Conservation (phyloP, 441 rosid species). For the Codiaeum variegatum region DNA sequence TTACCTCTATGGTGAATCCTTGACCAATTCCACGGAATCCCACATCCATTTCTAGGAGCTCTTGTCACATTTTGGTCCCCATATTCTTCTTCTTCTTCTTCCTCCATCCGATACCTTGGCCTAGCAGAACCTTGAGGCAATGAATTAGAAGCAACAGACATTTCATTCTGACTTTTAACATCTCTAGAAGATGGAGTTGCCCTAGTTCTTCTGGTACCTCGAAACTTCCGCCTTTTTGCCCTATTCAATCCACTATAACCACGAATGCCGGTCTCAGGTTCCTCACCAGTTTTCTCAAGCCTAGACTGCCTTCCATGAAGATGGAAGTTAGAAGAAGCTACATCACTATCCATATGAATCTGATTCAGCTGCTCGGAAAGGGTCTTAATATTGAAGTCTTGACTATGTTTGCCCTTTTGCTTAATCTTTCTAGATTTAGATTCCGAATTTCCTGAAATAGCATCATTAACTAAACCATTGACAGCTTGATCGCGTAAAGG, state of each 20-base stretch:
- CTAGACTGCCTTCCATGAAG: constrained; percentile 35
- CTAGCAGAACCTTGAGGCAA: constrained; percentile 48
- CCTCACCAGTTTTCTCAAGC: constrained; percentile 34
- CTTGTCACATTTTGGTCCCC: constrained; percentile 53
- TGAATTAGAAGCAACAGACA: constrained; percentile 93
- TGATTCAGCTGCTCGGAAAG: constrained; percentile 69
- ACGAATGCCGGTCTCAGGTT: constrained; percentile 33
- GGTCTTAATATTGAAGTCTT: constrained; percentile 51
- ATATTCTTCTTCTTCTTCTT: constrained; percentile 52
- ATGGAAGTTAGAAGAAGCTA: constrained; percentile 69
- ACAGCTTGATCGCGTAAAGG: constrained; percentile 33
- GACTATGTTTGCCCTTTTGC: constrained; percentile 54
- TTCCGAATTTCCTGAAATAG: constrained; percentile 43
- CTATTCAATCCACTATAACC: constrained; percentile 47
- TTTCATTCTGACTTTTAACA: constrained; percentile 62
- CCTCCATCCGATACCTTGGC: constrained; percentile 42
- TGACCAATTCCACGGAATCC: constrained; percentile 98
- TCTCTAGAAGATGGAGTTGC: constrained; percentile 41
- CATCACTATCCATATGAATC: constrained; percentile 58
- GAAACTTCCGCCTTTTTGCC: constrained; percentile 70
- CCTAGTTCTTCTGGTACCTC: constrained; percentile 57
- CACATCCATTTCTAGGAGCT: constrained; percentile 79
- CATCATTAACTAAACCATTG: constrained; percentile 38
- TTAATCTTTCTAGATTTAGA: constrained; percentile 51
- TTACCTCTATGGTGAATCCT: constrained; percentile 85